phyloP scores from a whole-genome alignment of 106 monocot species.

The Dioscorea zingiberensis region DNA sequence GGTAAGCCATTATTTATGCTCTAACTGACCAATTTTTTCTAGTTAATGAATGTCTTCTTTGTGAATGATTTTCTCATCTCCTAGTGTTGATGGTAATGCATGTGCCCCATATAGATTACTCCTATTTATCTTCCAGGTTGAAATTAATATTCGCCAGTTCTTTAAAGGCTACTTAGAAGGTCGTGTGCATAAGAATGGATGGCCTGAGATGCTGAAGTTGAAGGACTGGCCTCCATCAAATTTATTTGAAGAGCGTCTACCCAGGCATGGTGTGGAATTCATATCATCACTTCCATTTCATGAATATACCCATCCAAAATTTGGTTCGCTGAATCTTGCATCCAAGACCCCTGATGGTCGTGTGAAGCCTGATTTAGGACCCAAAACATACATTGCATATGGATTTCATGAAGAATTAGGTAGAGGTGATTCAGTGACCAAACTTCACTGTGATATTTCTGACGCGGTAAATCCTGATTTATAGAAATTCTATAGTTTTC shows the following conservation, averaged over 20 bases:
- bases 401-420: slow-evolving; percentile 28
- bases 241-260: slow-evolving; percentile 35
- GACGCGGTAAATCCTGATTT: slow-evolving; percentile 12
- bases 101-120: not conserved
- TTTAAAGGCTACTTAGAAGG: slow-evolving; percentile 34
- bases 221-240: slow-evolving; percentile 35
- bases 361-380: slow-evolving; percentile 32
- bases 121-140: slow-evolving; percentile 15
- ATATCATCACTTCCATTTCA: slow-evolving; percentile 27
- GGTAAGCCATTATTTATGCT: slow-evolving; percentile 5
- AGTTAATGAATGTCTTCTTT: too few relatives aligned
- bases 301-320: slow-evolving; percentile 32
- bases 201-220: slow-evolving; percentile 42
- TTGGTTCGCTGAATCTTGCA: slow-evolving; percentile 24
- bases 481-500: too few relatives aligned
- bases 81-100: too few relatives aligned
- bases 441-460: slow-evolving; percentile 36
- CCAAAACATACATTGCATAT: slow-evolving; percentile 43
- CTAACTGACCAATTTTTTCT: too few relatives aligned
- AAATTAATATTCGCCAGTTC: slow-evolving; percentile 25
- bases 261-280: slow-evolving; percentile 30
- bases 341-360: slow-evolving; percentile 21
- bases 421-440: slow-evolving; percentile 37
- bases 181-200: slow-evolving; percentile 20
- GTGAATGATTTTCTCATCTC: too few relatives aligned